Evolutionary conservation across 73 alveolate genomes (phyloP), one percentile per base, ranked within the genome.

Genomic region (Effrenium voratum): DNA sequence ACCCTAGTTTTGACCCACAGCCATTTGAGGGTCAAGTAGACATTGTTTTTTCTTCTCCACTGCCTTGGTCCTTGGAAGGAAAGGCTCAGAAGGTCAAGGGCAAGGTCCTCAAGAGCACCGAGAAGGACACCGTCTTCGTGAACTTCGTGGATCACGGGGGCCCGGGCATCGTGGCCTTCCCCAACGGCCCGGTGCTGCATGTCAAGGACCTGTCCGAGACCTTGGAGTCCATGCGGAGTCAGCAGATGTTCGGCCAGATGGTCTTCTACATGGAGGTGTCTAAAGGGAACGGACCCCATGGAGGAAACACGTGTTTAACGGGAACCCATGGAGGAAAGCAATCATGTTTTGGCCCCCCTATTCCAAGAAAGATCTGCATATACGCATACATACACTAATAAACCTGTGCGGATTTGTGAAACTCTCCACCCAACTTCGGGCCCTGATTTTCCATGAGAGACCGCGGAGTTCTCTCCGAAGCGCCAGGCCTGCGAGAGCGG

Each of bases 401-500:
- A 24, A 26, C 19, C 72, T 57, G 2, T 57, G 19, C 34, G 28
- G 34, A 57, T 13, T 3, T 57, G 72, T 0, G 28, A 57, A 57
- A 57, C 72, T 32, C 19, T 57, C 72, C n/a, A n/a, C n/a, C n/a
- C n/a, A n/a, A n/a, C n/a, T n/a, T n/a, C n/a, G n/a, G n/a, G n/a
- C n/a, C n/a, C n/a, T n/a, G n/a, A n/a, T n/a, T n/a, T n/a, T n/a
- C n/a, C n/a, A n/a, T n/a, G n/a, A n/a, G n/a, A n/a, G n/a, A n/a
- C n/a, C n/a, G n/a, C n/a, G n/a, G n/a, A n/a, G n/a, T n/a, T n/a
- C n/a, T n/a, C n/a, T n/a, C n/a, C n/a, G n/a, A n/a, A n/a, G n/a
- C n/a, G n/a, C n/a, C n/a, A n/a, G n/a, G n/a, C n/a, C n/a, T n/a
- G 99, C 99, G 99, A 99, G 94, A 96, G 99, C 75, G 99, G 99